These are phyloP conservation scores for Peronospora belbahrii DNA, from an alignment of 352 stramenopile species.

Conservation along the genomic window DNA sequence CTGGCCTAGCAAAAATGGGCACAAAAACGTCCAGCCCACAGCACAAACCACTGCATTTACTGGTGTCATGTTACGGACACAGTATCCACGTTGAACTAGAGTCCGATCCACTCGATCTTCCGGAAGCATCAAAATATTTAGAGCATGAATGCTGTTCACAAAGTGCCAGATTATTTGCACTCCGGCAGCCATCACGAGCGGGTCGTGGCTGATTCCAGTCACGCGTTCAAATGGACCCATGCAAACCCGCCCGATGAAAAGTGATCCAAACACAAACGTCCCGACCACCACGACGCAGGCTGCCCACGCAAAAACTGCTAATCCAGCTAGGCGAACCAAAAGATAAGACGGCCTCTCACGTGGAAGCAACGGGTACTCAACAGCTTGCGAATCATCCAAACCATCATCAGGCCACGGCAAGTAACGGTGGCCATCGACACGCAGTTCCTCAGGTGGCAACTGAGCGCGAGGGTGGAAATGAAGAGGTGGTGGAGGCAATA, in stretches of 20 bases:
- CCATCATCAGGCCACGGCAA: slow-evolving; percentile 81
- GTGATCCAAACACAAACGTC: slow-evolving; percentile 52
- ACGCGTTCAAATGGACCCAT: slow-evolving; percentile 64
- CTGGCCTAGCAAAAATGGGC: slow-evolving; percentile 62
- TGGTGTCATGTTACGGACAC: slow-evolving; percentile 53
- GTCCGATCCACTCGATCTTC: slow-evolving; percentile 52
- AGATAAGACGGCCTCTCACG: slow-evolving; percentile 48
- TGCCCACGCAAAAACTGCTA: slow-evolving; percentile 53
- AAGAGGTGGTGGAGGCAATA: slow-evolving; percentile 62
- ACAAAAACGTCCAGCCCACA: slow-evolving; percentile 62
- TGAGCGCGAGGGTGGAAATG: slow-evolving; percentile 74
- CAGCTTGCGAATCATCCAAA: slow-evolving; percentile 50
- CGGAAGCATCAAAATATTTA: slow-evolving; percentile 51
- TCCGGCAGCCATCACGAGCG: slow-evolving; percentile 61
- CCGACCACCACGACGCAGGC: slow-evolving; percentile 56
- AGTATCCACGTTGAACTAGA: slow-evolving; percentile 59
- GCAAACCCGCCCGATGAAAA: slow-evolving; percentile 59
- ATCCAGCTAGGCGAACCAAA: slow-evolving; percentile 36
- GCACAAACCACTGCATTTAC: slow-evolving; percentile 42
- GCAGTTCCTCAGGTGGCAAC: slow-evolving; percentile 59
- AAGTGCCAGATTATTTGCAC: slow-evolving; percentile 74
- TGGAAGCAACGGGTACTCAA: slow-evolving; percentile 67
- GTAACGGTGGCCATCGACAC: slow-evolving; percentile 64
- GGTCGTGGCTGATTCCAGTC: slow-evolving; percentile 64
- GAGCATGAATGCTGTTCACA: slow-evolving; percentile 50